phyloP scores from a whole-genome alignment of 1,284 basidiomycete genomes.

The Pseudomicrostroma phylloplanum region DNA sequence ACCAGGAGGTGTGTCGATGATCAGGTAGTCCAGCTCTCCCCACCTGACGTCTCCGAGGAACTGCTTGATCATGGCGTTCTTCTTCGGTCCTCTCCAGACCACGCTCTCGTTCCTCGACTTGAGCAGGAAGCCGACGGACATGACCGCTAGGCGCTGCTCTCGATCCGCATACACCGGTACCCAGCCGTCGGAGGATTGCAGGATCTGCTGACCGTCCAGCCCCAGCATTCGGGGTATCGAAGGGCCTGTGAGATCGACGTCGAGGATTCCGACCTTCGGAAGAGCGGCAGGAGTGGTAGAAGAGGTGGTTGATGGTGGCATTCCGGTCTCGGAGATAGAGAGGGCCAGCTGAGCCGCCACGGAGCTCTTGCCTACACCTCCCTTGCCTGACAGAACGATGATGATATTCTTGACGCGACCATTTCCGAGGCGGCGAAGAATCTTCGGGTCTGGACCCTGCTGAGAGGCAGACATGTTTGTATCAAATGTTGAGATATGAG shows the following conservation, averaged over 20 bases:
- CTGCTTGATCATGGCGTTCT: constrained; percentile 99
- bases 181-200: constrained; percentile 89
- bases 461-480: constrained; percentile 2
- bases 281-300: constrained; percentile 5
- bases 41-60: constrained; percentile 93
- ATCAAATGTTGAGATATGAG: too few relatives aligned
- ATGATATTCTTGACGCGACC: constrained; percentile 74
- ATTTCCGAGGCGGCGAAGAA: constrained; percentile 31
- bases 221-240: constrained; percentile 97
- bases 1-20: constrained; percentile 92
- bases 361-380: constrained; percentile 82
- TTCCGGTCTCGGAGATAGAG: constrained; percentile 52
- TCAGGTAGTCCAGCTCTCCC: constrained; percentile 91
- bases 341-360: constrained; percentile 88
- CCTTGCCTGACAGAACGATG: constrained; percentile 90
- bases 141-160: constrained; percentile 67
- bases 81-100: constrained; percentile 98
- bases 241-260: constrained; percentile 93
- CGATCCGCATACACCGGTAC: constrained; percentile 74
- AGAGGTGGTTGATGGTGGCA: constrained; percentile 8
- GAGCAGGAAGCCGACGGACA: constrained; percentile 93
- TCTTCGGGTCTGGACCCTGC: constrained; percentile 30
- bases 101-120: constrained; percentile 85
- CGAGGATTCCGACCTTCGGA: constrained; percentile 71
- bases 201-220: constrained; percentile 67